Percentiles rank a stretch among this genome's conserved stretches.
These are phyloP conservation scores for Peronospora destructor DNA, from an alignment of 352 stramenopile species.

Conservation along the genomic window DNA sequence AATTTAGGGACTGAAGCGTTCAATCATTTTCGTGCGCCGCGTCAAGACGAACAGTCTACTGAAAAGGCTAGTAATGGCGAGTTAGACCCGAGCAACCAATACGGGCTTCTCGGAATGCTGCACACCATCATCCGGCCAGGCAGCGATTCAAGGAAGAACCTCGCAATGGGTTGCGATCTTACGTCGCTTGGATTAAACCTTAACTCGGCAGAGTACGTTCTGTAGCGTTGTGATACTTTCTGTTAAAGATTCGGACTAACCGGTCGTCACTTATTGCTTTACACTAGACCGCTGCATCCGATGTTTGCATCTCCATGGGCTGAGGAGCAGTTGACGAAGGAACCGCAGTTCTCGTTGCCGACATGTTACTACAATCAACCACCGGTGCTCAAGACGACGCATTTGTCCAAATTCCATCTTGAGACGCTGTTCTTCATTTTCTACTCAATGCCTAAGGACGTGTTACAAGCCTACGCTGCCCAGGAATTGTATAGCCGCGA, in stretches of 20 bases:
- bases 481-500: constrained; percentile 90
- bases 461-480: constrained; percentile 89
- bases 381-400: constrained; percentile 94
- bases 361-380: constrained; percentile 90
- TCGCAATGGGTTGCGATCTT: constrained; percentile 73
- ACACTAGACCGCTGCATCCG: constrained; percentile 62
- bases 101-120: constrained; percentile 75
- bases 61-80: constrained; percentile 32
- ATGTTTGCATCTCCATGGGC: constrained; percentile 80
- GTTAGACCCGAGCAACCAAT: constrained; percentile 68
- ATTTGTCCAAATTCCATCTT: constrained; percentile 97
- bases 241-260: background rate
- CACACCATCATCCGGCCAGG: constrained; percentile 66
- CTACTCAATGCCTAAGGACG: constrained; percentile 97
- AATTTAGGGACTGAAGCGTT: constrained; percentile 58
- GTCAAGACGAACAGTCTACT: constrained; percentile 21
- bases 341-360: constrained; percentile 78
- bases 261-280: background rate
- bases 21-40: constrained; percentile 41
- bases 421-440: constrained; percentile 99
- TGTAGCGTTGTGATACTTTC: too few species aligned
- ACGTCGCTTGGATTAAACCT: constrained; percentile 80
- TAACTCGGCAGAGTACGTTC: constrained; percentile 71
- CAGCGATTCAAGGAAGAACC: constrained; percentile 64
- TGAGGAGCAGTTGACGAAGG: constrained; percentile 62